These are phyloP conservation scores for Cucurbitaria berberidis DNA, from an alignment of 2,329 filamentous ascomycete species.

Conservation along the genomic window DNA sequence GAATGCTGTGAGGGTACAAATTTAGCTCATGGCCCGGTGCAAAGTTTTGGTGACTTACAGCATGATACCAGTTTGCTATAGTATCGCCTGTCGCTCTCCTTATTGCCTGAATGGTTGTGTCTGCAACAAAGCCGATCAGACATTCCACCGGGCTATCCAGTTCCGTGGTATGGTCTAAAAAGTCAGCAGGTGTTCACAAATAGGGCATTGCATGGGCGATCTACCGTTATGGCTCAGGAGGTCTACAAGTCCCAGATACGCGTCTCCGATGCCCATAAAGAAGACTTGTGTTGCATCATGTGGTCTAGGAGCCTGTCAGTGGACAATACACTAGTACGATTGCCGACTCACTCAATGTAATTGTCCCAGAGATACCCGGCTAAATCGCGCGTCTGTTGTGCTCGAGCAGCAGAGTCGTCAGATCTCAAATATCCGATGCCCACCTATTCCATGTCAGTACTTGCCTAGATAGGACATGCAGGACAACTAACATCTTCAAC, in stretches of 20 bases:
- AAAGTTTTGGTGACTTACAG: slow-evolving; percentile 48
- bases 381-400: slow-evolving; percentile 67
- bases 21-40: background rate
- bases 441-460: slow-evolving; percentile 17
- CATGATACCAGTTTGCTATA: slow-evolving; percentile 84
- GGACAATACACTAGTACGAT: background rate
- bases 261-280: slow-evolving; percentile 86
- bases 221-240: slow-evolving; percentile 78
- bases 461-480: background rate
- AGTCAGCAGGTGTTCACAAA: background rate
- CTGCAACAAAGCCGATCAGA: slow-evolving; percentile 81
- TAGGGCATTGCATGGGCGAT: slow-evolving; percentile 7
- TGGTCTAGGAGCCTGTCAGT: slow-evolving; percentile 49
- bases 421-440: slow-evolving; percentile 48
- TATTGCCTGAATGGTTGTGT: slow-evolving; percentile 75
- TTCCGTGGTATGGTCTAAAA: slow-evolving; percentile 64
- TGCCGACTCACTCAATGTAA: slow-evolving; percentile 72
- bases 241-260: slow-evolving; percentile 82
- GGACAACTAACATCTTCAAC: slow-evolving; percentile 60
- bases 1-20: slow-evolving; percentile 61
- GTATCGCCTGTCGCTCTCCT: slow-evolving; percentile 69
- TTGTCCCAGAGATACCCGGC: slow-evolving; percentile 95
- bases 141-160: slow-evolving; percentile 63
- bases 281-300: slow-evolving; percentile 75
- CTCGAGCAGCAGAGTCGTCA: slow-evolving; percentile 54